Conservation (phyloP, 805 yeast species). For the Saturnispora dispora region DNA sequence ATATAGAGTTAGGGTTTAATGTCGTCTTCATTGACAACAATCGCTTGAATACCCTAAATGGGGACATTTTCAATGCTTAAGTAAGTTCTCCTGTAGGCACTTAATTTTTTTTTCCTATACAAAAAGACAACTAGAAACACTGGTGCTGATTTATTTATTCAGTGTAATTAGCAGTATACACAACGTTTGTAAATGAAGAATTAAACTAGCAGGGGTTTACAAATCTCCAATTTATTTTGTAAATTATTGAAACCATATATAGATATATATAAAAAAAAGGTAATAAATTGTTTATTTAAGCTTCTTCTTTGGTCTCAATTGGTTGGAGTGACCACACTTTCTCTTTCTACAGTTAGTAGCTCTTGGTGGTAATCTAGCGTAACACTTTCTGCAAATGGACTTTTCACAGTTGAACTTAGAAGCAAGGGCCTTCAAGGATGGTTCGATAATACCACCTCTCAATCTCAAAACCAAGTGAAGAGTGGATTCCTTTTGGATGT, state of each 20-base stretch:
- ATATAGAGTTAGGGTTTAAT: conserved; percentile 14
- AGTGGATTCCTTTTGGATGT: conserved; percentile 86
- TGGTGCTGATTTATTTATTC: too few species aligned
- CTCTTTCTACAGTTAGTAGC: conserved; percentile 99
- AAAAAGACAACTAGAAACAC: too few species aligned
- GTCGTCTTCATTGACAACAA: conserved; percentile 14
- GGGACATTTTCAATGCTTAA: not conserved
- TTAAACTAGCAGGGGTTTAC: not conserved
- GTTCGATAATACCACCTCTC: conserved; percentile 91
- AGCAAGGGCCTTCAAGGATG: conserved; percentile 98
- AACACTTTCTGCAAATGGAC: conserved; percentile 98
- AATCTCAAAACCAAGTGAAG: conserved; percentile 56
- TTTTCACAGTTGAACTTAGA: conserved; percentile 99
- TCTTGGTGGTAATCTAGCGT: conserved; percentile 99
- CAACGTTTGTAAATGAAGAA: not conserved
- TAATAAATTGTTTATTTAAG: conserved; percentile 54
- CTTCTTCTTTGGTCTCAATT: conserved; percentile 99
- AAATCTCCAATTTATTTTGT: not conserved
- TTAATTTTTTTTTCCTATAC: too few species aligned
- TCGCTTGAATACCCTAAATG: conserved; percentile 7
- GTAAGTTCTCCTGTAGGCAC: not conserved
- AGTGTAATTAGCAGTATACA: too few species aligned
- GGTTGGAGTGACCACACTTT: conserved; percentile 99
- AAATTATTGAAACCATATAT: not conserved
- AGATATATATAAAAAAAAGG: not conserved